Conservation (phyloP, 208 protist genomes). For the Angomonas deanei region DNA sequence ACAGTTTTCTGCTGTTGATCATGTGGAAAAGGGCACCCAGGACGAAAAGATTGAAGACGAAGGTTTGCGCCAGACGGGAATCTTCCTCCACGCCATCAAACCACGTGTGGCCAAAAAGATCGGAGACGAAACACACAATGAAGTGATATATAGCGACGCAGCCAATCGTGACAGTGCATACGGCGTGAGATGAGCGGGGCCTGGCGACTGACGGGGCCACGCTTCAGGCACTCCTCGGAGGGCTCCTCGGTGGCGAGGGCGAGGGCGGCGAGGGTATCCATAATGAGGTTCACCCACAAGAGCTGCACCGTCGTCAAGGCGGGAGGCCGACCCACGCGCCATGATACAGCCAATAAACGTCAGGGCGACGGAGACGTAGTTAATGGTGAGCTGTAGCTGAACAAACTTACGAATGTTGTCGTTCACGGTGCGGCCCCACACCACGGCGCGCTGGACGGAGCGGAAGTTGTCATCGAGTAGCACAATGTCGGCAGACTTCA, state of each 20-base stretch:
- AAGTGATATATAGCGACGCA: constrained; percentile 62
- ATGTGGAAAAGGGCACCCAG: constrained; percentile 90
- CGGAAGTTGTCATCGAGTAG: constrained; percentile 98
- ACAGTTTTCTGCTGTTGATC: constrained; percentile 90
- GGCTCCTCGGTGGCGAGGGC: constrained; percentile 96
- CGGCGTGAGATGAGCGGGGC: constrained; percentile 77
- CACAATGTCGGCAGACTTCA: constrained; percentile 89
- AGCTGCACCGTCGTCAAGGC: constrained; percentile 95
- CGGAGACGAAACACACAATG: constrained; percentile 34
- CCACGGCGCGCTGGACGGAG: constrained; percentile 94
- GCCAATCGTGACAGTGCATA: constrained; percentile 82
- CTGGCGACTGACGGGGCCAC: constrained; percentile 60
- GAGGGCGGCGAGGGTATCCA: constrained; percentile 97
- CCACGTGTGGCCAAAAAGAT: constrained; percentile 28
- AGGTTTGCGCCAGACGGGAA: constrained; percentile 41
- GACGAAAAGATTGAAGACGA: constrained; percentile 96
- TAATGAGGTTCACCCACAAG: constrained; percentile 99
- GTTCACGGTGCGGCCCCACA: constrained; percentile 88
- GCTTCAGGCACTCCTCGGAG: constrained; percentile 61
- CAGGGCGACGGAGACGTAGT: constrained; percentile 93
- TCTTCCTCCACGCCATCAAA: constrained; percentile 21
- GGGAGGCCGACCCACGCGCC: constrained; percentile 39
- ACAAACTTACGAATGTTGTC: constrained; percentile 96
- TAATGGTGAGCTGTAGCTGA: constrained; percentile 98
- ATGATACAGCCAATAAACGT: constrained; percentile 91